Evolutionary conservation across 2,329 filamentous ascomycete genomes (phyloP), one percentile per base, ranked within the genome.

Genomic region (Aspergillus fructus): DNA sequence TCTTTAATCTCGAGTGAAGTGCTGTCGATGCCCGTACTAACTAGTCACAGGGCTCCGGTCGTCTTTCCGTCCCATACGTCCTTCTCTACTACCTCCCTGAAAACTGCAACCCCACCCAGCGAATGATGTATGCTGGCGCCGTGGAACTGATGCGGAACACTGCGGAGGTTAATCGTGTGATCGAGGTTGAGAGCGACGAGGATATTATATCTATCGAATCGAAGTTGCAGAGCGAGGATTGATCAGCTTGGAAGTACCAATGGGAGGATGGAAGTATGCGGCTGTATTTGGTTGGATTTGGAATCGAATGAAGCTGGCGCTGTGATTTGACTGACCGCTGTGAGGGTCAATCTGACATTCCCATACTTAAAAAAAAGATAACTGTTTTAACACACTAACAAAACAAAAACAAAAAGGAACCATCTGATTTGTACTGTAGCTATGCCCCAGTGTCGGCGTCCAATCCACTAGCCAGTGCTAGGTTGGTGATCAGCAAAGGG

Each of bases 111-210:
- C 85, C 83, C 64, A 90, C 93, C 70, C 80, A 89, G 70, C 86
- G 91, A 65, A 97, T 97, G 94, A 80, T 94, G 71, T 99, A 97
- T 74, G 94, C 94, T 30, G 90, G 93, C 40, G 94, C 94, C 43
- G 96, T 97, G 77, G 94, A 99, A 78, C 77, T 97, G 74, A 92
- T 97, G 89, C 86, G 93, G 63, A 96, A 91, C 71, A 96, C 91
- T 54, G 90, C 90, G 58, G 92, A 97, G 78, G 93, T 92, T n/a
- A 88, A 89, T 53, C 86, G 85, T 65, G 88, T 97, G 24, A 85
- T 99, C 61, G 93, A 97, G 74, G 86, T 97, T 49, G 86, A 90
- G 65, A 87, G 84, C 19, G 83, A 84, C 3, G 91, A 96, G 54
- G 93, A 97, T 54, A 71, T 97, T 65, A 86, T 90, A 63, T 87